These are phyloP conservation scores for Capsella bursapastoris DNA, from an alignment of 345 rosid species.

Conservation along the genomic window DNA sequence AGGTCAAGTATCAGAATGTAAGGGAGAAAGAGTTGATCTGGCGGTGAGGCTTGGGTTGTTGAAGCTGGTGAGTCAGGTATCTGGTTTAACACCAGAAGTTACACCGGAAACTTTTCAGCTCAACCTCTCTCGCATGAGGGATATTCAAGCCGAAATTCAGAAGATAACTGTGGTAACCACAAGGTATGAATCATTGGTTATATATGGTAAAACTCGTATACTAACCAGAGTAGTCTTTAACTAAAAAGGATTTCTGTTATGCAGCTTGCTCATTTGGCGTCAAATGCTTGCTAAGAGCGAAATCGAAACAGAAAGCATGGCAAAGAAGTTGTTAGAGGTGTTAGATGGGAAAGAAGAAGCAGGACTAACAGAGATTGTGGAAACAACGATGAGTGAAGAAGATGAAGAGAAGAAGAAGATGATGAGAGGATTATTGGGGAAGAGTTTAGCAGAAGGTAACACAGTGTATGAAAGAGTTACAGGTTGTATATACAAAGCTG, in stretches of 20 bases:
- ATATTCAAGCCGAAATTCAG: constrained; percentile 78
- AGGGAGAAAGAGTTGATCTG: constrained; percentile 73
- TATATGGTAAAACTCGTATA: background rate
- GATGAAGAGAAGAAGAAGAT: constrained; percentile 54
- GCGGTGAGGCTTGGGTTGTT: constrained; percentile 76
- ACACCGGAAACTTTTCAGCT: constrained; percentile 79
- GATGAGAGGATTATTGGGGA: constrained; percentile 69
- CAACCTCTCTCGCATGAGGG: constrained; percentile 70
- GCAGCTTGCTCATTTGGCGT: constrained; percentile 83
- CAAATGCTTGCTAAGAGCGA: constrained; percentile 62
- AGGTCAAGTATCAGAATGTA: constrained; percentile 58
- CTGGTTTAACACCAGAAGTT: constrained; percentile 61
- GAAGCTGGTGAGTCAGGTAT: constrained; percentile 67
- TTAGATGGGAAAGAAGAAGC: constrained; percentile 57
- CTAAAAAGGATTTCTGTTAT: background rate
- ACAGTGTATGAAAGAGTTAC: constrained; percentile 78
- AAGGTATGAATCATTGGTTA: constrained; percentile 49
- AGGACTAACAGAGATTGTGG: constrained; percentile 66
- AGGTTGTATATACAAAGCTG: constrained; percentile 63
- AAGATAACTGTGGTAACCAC: constrained; percentile 74
- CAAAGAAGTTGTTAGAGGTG: constrained; percentile 55
- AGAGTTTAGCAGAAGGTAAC: constrained; percentile 80
- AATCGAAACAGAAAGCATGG: constrained; percentile 61
- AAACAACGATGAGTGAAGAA: constrained; percentile 50
- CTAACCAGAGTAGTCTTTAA: background rate